Base-by-base conservation (phyloP, 2,329 filamentous ascomycete genomes). In the Alternaria angustiovoidea region DNA sequence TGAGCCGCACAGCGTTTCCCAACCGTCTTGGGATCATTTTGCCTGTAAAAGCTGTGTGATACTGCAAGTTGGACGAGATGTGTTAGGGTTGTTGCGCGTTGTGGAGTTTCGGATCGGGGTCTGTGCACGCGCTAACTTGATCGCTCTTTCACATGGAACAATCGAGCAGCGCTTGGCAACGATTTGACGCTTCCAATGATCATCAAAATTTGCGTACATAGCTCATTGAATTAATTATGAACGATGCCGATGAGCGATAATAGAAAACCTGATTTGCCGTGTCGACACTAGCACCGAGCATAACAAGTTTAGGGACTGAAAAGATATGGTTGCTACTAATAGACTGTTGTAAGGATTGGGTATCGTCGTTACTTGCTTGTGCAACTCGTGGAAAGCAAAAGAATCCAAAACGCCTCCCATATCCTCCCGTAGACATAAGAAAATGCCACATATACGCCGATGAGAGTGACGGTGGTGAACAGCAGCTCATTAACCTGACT, bases 11-110 rank as follows among this genome's bases (percentile, higher is more conserved):
- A 14, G 57, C n/a, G 26, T 41, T 52, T 48, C 56, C 52, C 57
- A 53, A 64, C 51, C 55, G 65, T 32, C 61, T 39, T 32, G 58
- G 52, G 39, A 65, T 54, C 66, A 67, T 67, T 36, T 5, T 57
- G 32, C 46, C 26, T 36, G 36, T 12, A 41, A 9, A 14, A 30
- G 18, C 14, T 20, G 12, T 30, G 41, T 28, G 42, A 14, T 16
- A 41, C 24, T 32, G 51, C 30, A 22, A 39, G 39, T n/a, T 42
- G 16, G 42, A 14, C 41, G 44, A 32, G 22, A 34, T 46, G 52
- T 43, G 16, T 44, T 44, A 11, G 34, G 53, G 32, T 28, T 48
- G 30, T 54, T 59, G 32, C 54, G 44, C 48, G 51, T 57, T 49
- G 51, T 57, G 39, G 20, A 59, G 28, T 42, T 49, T 43, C 34